A percentile compares a stretch with the other conserved stretches of the same genome.
These are phyloP conservation scores for Fusarium miscanthi DNA, from an alignment of 2,329 filamentous ascomycete species.

Conservation along the genomic window DNA sequence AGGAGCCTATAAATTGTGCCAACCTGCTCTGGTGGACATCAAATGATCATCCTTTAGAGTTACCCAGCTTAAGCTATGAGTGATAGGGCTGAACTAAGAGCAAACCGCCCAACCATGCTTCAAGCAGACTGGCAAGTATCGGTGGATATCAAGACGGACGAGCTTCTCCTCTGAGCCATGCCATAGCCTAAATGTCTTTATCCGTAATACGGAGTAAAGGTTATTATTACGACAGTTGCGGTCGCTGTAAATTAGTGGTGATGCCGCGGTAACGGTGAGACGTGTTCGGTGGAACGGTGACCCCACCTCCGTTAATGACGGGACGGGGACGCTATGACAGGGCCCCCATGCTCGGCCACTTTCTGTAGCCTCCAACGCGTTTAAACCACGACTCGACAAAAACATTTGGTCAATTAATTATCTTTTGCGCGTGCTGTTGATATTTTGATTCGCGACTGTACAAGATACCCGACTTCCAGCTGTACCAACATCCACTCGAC, in stretches of 20 bases:
- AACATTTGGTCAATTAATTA: constrained; percentile 35
- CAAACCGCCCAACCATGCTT: background rate
- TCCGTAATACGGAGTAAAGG: no score
- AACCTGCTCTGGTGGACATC: rapidly evolving
- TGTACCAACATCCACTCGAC: constrained; percentile 5
- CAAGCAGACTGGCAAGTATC: background rate
- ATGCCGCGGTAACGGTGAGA: background rate
- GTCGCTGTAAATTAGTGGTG: background rate
- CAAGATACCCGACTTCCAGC: constrained; percentile 2
- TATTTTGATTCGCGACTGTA: constrained; percentile 28
- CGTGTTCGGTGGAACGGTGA: constrained; percentile 1
- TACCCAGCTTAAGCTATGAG: background rate
- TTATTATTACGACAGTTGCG: background rate
- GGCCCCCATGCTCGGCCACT: constrained; percentile 14
- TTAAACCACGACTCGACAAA: constrained; percentile 34
- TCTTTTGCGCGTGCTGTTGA: constrained; percentile 30
- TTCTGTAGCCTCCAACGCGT: constrained; percentile 29
- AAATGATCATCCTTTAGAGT: background rate
- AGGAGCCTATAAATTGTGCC: background rate
- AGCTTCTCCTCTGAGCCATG: background rate
- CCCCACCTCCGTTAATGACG: constrained; percentile 21
- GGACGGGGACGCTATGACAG: constrained; percentile 10
- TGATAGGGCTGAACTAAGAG: background rate
- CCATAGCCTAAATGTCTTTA: background rate
- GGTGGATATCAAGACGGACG: background rate